Evolutionary conservation across 176 grass and related monocot species (phyloP), one percentile per base, ranked within the genome.

Genomic region (Hyparrhenia diplandra): DNA sequence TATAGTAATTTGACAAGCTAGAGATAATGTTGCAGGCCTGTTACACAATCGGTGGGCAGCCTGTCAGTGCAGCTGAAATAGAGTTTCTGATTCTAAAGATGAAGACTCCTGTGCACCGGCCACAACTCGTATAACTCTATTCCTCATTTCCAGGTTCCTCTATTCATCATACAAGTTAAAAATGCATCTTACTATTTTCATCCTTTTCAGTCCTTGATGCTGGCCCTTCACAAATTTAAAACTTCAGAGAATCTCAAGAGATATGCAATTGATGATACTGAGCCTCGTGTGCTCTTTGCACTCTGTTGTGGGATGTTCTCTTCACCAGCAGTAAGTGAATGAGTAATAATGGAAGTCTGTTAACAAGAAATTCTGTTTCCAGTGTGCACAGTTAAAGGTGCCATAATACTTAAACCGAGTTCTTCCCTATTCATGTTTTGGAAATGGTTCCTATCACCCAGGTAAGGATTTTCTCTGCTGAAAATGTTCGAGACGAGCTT

Each of bases 291-390:
- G 30, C 31, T 91, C 77, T 99, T 96, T 77, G 97, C 93, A 5
- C 93, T 99, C 52, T 92, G 96, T 67, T 93, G 88, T 57, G 96
- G 96, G 34, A 93, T 93, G 93, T 95, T 88, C 63, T 99, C 96
- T 63, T 99, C 96, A n/a, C 96, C 96, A 67, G 96, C 93, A 1
- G 96, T 99, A 78, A 95, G 86, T 85, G 18, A 24, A 11, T 65
- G 18, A 24, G 16, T 65, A 55, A 47, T 16, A 29, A 0, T 13
- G 7, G 1, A n/a, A 5, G 17, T 20, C 43, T 76, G 55, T 28
- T 57, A 70, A 20, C 14, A 72, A 30, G 24, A 31, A 47, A 73
- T 8, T 73, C 0, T 13, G 31, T 32, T 85, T 12, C 24, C 40
- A 32, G 2, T 80, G 18, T 47, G 35, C 11, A 29, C 28, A 63